Evolutionary conservation across 352 stramenopile genomes (phyloP).

Genomic region (Hyaloperonospora arabidopsidis): DNA sequence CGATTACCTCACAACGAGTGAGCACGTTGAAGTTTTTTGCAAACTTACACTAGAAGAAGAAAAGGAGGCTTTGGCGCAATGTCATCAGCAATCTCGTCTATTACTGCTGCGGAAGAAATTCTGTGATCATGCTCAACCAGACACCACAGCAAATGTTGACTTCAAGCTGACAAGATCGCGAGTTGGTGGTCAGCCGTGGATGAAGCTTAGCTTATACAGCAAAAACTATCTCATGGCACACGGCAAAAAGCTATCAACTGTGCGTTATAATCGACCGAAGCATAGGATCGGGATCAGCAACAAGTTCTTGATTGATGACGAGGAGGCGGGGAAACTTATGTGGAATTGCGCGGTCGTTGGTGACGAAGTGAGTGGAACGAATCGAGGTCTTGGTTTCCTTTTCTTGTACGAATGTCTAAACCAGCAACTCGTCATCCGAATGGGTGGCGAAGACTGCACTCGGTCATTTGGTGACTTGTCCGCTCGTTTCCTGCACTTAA

Average conservation of each 20-base stretch:
- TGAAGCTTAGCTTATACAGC: slow-evolving; percentile 72
- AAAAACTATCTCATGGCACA: slow-evolving; percentile 68
- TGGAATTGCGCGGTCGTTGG: slow-evolving; percentile 79
- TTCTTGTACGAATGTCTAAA: slow-evolving; percentile 83
- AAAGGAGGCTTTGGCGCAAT: slow-evolving; percentile 79
- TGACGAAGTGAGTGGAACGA: slow-evolving; percentile 77
- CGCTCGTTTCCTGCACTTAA: slow-evolving; percentile 72
- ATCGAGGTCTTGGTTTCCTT: slow-evolving; percentile 67
- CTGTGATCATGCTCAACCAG: slow-evolving; percentile 41
- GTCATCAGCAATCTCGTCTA: slow-evolving; percentile 60
- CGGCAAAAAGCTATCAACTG: slow-evolving; percentile 71
- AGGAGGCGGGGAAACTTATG: slow-evolving; percentile 69
- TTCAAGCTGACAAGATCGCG: slow-evolving; percentile 64
- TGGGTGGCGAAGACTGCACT: slow-evolving; percentile 67
- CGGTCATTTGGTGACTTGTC: slow-evolving; percentile 72
- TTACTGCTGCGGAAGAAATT: slow-evolving; percentile 60
- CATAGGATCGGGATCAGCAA: slow-evolving; percentile 42
- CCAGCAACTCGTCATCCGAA: slow-evolving; percentile 47
- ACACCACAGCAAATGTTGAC: slow-evolving; percentile 29
- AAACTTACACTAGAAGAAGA: slow-evolving; percentile 92
- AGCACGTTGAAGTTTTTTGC: slow-evolving; percentile 89
- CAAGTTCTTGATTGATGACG: slow-evolving; percentile 65
- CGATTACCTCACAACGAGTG: slow-evolving; percentile 86
- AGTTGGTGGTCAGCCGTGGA: slow-evolving; percentile 77
- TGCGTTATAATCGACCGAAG: slow-evolving; percentile 80